Percentiles rank a stretch among this genome's conserved stretches.
Evolutionary conservation across 371 early-diverging fungal genomes (phyloP).

Genomic region (Mortierella sp.): DNA sequence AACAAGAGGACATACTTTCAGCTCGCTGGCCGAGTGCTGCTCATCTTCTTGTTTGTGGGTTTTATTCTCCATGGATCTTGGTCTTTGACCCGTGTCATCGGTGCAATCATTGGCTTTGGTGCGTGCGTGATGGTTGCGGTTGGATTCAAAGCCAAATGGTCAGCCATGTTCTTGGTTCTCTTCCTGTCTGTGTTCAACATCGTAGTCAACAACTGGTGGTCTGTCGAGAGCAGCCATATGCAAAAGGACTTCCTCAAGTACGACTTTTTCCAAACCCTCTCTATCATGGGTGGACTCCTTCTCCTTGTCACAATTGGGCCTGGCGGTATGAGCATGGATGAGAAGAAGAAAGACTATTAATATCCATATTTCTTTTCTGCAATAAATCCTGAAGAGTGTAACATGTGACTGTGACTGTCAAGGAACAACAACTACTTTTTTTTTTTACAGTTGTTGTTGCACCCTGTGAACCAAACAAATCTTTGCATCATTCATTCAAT

Average conservation of each 20-base stretch:
- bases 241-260: constrained; percentile 96
- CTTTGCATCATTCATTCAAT: neutral
- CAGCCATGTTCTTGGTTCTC: constrained; percentile 92
- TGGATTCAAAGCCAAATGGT: constrained; percentile 97
- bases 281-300: constrained; percentile 95
- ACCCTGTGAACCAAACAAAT: neutral
- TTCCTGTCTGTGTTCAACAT: constrained; percentile 91
- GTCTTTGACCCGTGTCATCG: constrained; percentile 75
- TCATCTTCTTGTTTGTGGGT: constrained; percentile 91
- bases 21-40: constrained; percentile 91
- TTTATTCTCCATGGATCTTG: constrained; percentile 91
- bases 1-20: constrained; percentile 89
- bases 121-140: constrained; percentile 96
- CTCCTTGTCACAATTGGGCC: constrained; percentile 93
- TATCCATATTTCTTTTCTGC: neutral
- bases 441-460: neutral
- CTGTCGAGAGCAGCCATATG: constrained; percentile 81
- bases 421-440: constrained; percentile 2
- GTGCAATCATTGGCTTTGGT: constrained; percentile 81
- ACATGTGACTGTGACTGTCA: constrained; percentile 6
- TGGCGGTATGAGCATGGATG: constrained; percentile 93
- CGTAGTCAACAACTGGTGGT: constrained; percentile 97
- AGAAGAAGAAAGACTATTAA: constrained; percentile 96
- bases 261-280: constrained; percentile 98
- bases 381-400: neutral